Evolutionary conservation across 2,329 filamentous ascomycete genomes (phyloP).

Genomic region (Aureobasidium sp.): DNA sequence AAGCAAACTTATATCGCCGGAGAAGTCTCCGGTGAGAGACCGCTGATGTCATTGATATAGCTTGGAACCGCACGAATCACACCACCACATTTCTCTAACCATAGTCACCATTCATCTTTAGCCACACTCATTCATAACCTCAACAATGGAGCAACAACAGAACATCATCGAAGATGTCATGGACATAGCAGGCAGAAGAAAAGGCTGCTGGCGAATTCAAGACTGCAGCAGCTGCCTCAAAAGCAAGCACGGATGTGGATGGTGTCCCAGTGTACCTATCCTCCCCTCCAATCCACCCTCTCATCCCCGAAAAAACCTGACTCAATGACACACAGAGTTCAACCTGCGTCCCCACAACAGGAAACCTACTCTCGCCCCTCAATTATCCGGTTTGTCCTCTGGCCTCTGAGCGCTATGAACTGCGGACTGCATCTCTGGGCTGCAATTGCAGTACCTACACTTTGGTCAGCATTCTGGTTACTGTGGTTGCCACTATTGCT

Average conservation of each 20-base stretch:
- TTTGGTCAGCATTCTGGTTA: conserved; percentile 37
- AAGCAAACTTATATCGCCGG: neutral
- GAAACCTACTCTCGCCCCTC: conserved; percentile 35
- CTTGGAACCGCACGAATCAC: neutral
- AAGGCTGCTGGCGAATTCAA: conserved; percentile 27
- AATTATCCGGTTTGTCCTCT: conserved; percentile 28
- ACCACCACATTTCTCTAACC: neutral
- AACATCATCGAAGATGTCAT: neutral
- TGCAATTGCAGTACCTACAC: conserved; percentile 43
- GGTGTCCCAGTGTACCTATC: conserved; percentile 36
- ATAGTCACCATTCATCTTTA: too few species aligned
- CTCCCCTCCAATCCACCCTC: neutral
- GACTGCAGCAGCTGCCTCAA: conserved; percentile 27
- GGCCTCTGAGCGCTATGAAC: conserved; percentile 39
- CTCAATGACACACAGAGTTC: conserved; percentile 26
- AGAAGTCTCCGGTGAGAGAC: neutral
- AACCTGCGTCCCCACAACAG: conserved; percentile 36
- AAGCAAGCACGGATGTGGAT: conserved; percentile 32
- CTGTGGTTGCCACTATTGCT: conserved; percentile 36
- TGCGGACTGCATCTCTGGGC: conserved; percentile 38
- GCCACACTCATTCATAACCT: neutral
- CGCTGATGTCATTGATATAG: conserved; percentile 8
- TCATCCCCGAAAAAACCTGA: neutral
- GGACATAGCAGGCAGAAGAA: neutral
- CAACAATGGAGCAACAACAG: neutral